Percentiles rank a stretch among this genome's conserved stretches.
phyloP scores from a whole-genome alignment of 768 basidiomycete species.

The Suillus placidus region DNA sequence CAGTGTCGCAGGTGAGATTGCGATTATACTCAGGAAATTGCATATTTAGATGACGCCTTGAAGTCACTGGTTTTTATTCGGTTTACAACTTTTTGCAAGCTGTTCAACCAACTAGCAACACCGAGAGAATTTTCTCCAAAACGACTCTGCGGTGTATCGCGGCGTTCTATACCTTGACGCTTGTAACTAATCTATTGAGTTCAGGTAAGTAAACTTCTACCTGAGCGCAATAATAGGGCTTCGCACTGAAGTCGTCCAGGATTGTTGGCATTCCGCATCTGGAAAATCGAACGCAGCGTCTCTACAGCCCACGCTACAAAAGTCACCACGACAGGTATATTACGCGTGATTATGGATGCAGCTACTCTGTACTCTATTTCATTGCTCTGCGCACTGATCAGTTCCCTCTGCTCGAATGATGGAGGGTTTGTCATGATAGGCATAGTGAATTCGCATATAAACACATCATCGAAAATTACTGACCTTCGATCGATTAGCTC shows the following conservation, averaged over 20 bases:
- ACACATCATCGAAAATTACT: background rate
- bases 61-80: conserved; percentile 2
- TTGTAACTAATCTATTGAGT: conserved; percentile 11
- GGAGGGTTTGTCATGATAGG: conserved; percentile 9
- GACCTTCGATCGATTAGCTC: background rate
- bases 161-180: conserved; percentile 6
- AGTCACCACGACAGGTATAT: background rate
- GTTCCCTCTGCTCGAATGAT: conserved; percentile 4
- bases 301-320: background rate
- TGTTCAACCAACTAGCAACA: background rate
- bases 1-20: conserved; percentile 11
- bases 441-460: conserved; percentile 10
- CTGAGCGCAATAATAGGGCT: background rate
- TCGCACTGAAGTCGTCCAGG: background rate
- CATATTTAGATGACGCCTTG: background rate
- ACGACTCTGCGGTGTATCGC: background rate
- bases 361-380: conserved; percentile 10
- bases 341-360: conserved; percentile 10
- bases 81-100: conserved; percentile 5
- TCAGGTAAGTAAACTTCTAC: conserved; percentile 5
- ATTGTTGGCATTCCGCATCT: conserved; percentile 11
- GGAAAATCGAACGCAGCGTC: conserved; percentile 7
- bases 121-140: background rate
- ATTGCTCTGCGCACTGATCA: conserved; percentile 4
- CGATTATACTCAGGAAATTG: background rate